Percentiles rank a stretch among this genome's conserved stretches.
Conservation (phyloP, 208 protist species). For the Acanthamoeba sp. region DNA sequence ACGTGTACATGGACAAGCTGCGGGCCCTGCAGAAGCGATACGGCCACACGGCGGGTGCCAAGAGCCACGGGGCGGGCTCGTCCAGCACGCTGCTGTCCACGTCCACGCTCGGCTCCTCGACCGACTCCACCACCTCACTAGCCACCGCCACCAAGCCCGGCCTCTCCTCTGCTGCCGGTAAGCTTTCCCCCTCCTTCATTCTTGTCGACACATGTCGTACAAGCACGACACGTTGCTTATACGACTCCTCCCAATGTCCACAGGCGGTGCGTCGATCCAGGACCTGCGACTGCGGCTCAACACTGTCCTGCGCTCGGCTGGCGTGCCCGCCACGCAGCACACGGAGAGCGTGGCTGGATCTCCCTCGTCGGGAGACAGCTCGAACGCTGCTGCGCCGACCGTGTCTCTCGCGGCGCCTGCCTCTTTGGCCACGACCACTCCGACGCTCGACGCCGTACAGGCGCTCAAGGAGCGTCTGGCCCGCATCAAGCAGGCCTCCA, state of each 20-base stretch:
- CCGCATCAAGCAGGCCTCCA: slow-evolving; percentile 37
- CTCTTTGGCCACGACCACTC: not conserved
- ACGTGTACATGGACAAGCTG: slow-evolving; percentile 73
- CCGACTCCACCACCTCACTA: not conserved
- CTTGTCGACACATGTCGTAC: too few species aligned
- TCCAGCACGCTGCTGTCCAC: not conserved
- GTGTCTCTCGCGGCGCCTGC: not conserved
- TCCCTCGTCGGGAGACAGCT: not conserved
- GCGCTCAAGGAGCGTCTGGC: slow-evolving; percentile 48
- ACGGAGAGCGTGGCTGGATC: too few species aligned
- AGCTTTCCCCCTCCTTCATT: not conserved
- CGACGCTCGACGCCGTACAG: not conserved
- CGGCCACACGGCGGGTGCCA: not conserved
- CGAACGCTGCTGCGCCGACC: not conserved
- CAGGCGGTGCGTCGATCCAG: slow-evolving; percentile 6
- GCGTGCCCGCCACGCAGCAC: not conserved
- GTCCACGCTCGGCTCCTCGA: not conserved
- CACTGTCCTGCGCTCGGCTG: not conserved
- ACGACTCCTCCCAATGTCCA: too few species aligned
- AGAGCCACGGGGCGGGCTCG: not conserved
- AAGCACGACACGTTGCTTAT: too few species aligned
- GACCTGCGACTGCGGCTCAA: slow-evolving; percentile 56
- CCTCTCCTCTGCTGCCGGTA: not conserved
- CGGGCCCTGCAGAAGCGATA: slow-evolving; percentile 63
- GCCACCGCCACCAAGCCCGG: not conserved